phyloP scores from a whole-genome alignment of 2,329 filamentous ascomycete species.

The Sporothrix brunneoviolacea region DNA sequence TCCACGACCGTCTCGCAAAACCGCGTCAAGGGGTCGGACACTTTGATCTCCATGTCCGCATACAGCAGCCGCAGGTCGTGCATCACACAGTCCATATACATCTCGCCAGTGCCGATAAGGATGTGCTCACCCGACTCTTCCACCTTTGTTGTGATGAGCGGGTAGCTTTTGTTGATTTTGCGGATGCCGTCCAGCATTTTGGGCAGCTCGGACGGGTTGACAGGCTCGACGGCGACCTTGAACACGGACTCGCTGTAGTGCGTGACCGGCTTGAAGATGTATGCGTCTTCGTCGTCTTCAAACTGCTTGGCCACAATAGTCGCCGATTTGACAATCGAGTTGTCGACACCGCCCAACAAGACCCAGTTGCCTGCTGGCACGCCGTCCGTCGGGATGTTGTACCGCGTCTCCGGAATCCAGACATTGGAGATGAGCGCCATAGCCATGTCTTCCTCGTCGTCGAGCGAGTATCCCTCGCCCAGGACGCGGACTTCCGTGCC shows the following conservation, averaged over 20 bases:
- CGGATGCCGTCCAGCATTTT: constrained; percentile 98
- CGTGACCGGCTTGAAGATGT: constrained; percentile 86
- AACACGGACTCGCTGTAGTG: constrained; percentile 98
- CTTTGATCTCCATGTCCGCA: constrained; percentile 98
- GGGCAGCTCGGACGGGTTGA: constrained; percentile 94
- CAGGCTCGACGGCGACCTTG: constrained; percentile 95
- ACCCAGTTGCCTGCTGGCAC: constrained; percentile 93
- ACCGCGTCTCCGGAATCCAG: constrained; percentile 86
- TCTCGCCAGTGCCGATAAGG: constrained; percentile 86
- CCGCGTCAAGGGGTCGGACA: constrained; percentile 92
- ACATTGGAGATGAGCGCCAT: constrained; percentile 76
- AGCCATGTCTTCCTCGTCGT: constrained; percentile 97
- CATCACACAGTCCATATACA: constrained; percentile 99
- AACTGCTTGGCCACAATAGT: constrained; percentile 77
- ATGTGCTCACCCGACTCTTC: constrained; percentile 98
- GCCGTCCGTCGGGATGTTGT: constrained; percentile 85
- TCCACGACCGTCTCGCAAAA: constrained; percentile 98
- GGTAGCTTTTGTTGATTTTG: constrained; percentile 97
- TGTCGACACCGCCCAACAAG: constrained; percentile 86
- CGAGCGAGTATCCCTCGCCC: constrained; percentile 89
- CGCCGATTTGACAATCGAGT: constrained; percentile 96
- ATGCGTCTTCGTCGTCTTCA: constrained; percentile 82
- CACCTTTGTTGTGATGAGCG: constrained; percentile 90
- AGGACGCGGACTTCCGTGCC: constrained; percentile 82
- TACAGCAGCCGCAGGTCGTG: constrained; percentile 92